Conservation (phyloP, 176 grass and related monocot species). For the Aegilops speltoides region DNA sequence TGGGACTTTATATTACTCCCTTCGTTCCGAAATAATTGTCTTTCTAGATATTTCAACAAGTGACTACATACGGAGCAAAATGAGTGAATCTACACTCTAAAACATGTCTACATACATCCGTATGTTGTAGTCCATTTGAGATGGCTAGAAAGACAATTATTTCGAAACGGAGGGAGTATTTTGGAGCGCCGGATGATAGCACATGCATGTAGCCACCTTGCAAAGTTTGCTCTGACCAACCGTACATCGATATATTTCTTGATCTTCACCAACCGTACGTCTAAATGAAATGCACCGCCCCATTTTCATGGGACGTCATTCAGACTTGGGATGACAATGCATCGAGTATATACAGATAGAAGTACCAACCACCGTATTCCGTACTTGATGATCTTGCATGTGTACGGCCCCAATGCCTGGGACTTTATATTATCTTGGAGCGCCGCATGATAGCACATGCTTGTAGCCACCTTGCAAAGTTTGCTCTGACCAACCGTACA, state of each 20-base stretch:
- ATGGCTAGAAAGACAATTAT: no score
- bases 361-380: no score
- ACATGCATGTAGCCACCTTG: background rate
- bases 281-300: background rate
- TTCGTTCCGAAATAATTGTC: no score
- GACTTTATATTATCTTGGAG: background rate
- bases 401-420: background rate
- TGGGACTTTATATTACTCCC: background rate
- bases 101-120: no score
- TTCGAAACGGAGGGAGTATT: no score
- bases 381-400: background rate
- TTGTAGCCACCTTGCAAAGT: background rate
- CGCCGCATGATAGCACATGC: background rate
- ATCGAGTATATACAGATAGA: no score
- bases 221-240: background rate
- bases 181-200: background rate
- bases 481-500: background rate
- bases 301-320: background rate
- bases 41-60: no score
- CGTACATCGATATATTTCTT: background rate
- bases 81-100: no score
- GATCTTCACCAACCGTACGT: background rate
- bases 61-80: no score
- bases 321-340: no score
- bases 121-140: no score